A percentile compares a stretch with the other conserved stretches of the same genome.
phyloP scores from a whole-genome alignment of 2,329 filamentous ascomycete genomes.

The Chalaropsis thielavioides region DNA sequence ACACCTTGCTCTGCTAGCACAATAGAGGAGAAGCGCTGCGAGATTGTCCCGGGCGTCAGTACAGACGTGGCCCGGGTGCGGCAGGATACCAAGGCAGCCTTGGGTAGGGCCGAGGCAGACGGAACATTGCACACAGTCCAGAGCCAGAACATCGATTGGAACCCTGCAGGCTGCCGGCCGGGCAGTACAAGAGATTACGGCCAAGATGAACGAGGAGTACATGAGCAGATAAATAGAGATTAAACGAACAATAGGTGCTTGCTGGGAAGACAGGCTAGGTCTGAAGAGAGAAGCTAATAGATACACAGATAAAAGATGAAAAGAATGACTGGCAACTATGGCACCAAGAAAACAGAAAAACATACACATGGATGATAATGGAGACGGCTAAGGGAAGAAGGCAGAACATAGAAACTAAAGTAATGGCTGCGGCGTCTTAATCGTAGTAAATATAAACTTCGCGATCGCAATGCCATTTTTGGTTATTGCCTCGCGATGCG shows the following conservation, averaged over 20 bases:
- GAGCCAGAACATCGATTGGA: neutral
- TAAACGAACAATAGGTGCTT: neutral
- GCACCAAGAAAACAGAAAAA: neutral
- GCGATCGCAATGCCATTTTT: neutral
- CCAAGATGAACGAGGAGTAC: neutral
- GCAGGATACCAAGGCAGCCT: neutral
- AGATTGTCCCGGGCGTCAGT: neutral
- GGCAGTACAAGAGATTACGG: neutral
- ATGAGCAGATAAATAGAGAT: neutral
- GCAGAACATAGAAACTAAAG: neutral
- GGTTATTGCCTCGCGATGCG: neutral
- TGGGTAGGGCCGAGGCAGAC: neutral
- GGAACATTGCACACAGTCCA: neutral
- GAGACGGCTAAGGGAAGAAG: too few relatives aligned
- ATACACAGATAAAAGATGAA: too few relatives aligned
- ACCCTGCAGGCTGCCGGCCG: neutral
- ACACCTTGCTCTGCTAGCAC: neutral
- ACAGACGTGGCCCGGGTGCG: neutral
- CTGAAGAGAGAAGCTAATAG: neutral
- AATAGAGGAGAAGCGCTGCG: neutral
- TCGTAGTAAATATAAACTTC: too few relatives aligned
- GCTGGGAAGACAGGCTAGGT: neutral
- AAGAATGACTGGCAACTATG: neutral
- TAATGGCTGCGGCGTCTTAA: neutral
- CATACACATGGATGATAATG: neutral